Base-by-base conservation (phyloP, 177 flowering plant genomes). In the Viscum album region DNA sequence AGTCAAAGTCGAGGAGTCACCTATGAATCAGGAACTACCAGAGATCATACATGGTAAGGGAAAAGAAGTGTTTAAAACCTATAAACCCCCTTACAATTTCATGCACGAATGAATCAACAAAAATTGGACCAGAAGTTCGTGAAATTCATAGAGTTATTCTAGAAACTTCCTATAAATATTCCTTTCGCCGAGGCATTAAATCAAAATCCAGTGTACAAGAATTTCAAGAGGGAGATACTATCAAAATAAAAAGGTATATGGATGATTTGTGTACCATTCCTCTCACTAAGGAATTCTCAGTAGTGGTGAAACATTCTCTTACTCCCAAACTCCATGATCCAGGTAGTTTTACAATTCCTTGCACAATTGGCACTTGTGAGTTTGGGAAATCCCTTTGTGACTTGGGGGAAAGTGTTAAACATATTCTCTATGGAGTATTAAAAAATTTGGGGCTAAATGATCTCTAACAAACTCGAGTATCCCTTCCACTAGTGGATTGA, bases 91-190 rank as follows among this genome's bases (percentile, higher is more conserved):
- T n/a, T n/a, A n/a, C n/a, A n/a, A n/a, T n/a, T n/a, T n/a, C n/a
- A n/a, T n/a, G n/a, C n/a, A n/a, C n/a, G n/a, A n/a, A n/a, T n/a
- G n/a, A n/a, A n/a, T n/a, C n/a, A n/a, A 39, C 8, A 8, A 39
- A 39, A 17, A 8, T 17, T 39, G 8, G 45, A 39, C 45, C 45
- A 39, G 17, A 17, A 39, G 45, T 17, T 39, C 45, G 17, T 17
- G 12, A 39, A 39, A 39, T 39, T 39, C 17, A 8, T 66, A 84
- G 96, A 34, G 87, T 87, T 68, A 86, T 50, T 50, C 24, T 15
- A 50, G 56, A 5, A 50, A 23, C 26, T 50, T 15, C 56, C 13
- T 21, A 50, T 21, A 8, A 50, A 50, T 21, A 12, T 50, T 50
- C 56, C 56, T 50, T 23, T 50, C 24, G 4, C 26, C 3, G 26